These are phyloP conservation scores for Podospora pseudopauciseta DNA, from an alignment of 495 filamentous ascomycete genomes.

Conservation along the genomic window DNA sequence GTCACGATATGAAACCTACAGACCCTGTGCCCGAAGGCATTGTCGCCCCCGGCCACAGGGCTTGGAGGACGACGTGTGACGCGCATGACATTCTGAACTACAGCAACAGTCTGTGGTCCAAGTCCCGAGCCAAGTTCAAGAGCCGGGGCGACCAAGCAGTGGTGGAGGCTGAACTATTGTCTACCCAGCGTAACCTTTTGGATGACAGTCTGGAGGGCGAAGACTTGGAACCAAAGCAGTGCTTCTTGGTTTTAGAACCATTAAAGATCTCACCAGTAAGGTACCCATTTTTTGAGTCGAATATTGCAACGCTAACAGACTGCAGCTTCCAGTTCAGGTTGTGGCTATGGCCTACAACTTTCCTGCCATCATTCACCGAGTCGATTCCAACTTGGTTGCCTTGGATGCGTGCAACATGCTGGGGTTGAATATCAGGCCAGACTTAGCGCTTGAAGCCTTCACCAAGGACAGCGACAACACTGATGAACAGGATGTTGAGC, in stretches of 20 bases:
- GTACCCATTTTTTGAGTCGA: constrained; percentile 27
- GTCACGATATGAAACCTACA: constrained; percentile 42
- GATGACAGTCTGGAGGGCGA: constrained; percentile 51
- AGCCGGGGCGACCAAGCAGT: constrained; percentile 71
- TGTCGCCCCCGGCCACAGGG: constrained; percentile 23
- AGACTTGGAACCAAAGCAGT: constrained; percentile 34
- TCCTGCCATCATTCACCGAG: constrained; percentile 76
- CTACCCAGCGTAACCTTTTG: constrained; percentile 76
- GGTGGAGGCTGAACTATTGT: constrained; percentile 64
- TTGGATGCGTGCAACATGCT: constrained; percentile 61
- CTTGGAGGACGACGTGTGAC: constrained; percentile 24
- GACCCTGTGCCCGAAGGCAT: constrained; percentile 39
- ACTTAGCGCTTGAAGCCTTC: constrained; percentile 79
- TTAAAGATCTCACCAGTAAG: constrained; percentile 72
- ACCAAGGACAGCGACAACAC: constrained; percentile 95
- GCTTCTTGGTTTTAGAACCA: constrained; percentile 48
- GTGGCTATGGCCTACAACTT: constrained; percentile 68
- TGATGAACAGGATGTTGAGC: constrained; percentile 66
- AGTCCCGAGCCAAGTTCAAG: constrained; percentile 21
- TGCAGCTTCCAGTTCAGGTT: constrained; percentile 59
- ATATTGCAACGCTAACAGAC: not conserved
- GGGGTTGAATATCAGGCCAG: constrained; percentile 54
- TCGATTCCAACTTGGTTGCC: constrained; percentile 80
- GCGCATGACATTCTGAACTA: constrained; percentile 42
- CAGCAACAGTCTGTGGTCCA: constrained; percentile 43